Percentiles rank a stretch among this genome's conserved stretches.
phyloP scores from a whole-genome alignment of 768 basidiomycete genomes.

The Calvatia gigantea region DNA sequence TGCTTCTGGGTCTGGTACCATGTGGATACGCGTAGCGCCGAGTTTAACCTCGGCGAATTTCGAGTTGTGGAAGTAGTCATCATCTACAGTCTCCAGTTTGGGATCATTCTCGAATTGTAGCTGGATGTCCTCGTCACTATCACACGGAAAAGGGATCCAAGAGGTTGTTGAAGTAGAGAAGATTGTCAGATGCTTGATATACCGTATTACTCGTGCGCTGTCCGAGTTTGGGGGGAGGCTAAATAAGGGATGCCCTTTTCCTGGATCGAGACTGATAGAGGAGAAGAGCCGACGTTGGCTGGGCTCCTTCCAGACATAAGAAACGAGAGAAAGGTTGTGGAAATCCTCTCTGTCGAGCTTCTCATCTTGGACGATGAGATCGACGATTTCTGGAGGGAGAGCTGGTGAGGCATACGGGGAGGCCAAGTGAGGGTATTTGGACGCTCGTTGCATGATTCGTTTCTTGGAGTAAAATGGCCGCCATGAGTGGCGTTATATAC shows the following conservation, averaged over 20 bases:
- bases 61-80: not conserved
- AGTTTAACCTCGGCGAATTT: not conserved
- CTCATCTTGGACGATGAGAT: constrained; percentile 1
- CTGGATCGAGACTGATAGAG: not conserved
- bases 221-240: not conserved
- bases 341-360: not conserved
- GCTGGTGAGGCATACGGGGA: not conserved
- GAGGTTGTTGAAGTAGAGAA: not conserved
- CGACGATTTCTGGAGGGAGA: not conserved
- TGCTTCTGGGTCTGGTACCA: constrained; percentile 1
- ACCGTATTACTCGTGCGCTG: not conserved
- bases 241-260: not conserved
- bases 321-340: not conserved
- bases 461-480: not conserved
- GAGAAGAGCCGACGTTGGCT: constrained; percentile 3
- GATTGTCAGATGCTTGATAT: constrained; percentile 4
- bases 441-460: not conserved
- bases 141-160: not conserved
- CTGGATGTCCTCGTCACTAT: not conserved
- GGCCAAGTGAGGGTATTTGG: not conserved
- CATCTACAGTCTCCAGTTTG: not conserved
- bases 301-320: not conserved
- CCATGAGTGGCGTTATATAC: not conserved
- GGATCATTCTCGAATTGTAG: not conserved
- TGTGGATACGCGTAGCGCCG: not conserved